A percentile compares a stretch with the other conserved stretches of the same genome.
Evolutionary conservation across 805 yeast species (phyloP).

Genomic region (Monosporozyma servazzii): DNA sequence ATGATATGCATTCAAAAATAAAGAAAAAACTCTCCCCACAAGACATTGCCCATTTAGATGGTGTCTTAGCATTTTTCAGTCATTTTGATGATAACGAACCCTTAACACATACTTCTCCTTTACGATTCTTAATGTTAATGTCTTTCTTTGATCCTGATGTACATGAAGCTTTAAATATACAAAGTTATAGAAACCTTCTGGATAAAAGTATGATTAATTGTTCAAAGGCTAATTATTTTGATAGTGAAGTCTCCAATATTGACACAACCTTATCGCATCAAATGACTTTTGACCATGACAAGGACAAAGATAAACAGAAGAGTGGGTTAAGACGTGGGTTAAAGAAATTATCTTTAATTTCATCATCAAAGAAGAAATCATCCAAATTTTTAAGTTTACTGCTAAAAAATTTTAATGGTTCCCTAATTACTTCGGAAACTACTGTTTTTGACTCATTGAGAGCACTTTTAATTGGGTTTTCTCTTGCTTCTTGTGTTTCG

Average conservation of each 20-base stretch:
- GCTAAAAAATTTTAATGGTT: conserved; percentile 23
- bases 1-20: conserved; percentile 1
- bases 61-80: conserved; percentile 19
- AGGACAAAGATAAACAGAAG: conserved; percentile 2
- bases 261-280: not conserved
- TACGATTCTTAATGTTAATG: conserved; percentile 20
- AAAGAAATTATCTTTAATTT: conserved; percentile 17
- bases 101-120: conserved; percentile 20
- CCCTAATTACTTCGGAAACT: conserved; percentile 17
- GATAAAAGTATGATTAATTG: conserved; percentile 6
- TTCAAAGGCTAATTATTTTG: not conserved
- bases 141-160: conserved; percentile 21
- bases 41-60: conserved; percentile 10
- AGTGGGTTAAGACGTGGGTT: conserved; percentile 20
- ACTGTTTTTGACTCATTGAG: conserved; percentile 21
- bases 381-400: conserved; percentile 18
- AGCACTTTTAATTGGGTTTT: conserved; percentile 13
- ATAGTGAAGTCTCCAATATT: not conserved
- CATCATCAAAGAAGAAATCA: conserved; percentile 13
- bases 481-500: conserved; percentile 17
- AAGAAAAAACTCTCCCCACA: conserved; percentile 1
- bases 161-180: conserved; percentile 17
- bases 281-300: not conserved
- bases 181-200: conserved; percentile 17
- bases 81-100: conserved; percentile 22